A percentile compares a stretch with the other conserved stretches of the same genome.
These are phyloP conservation scores for Colletotrichum liaoningense DNA, from an alignment of 2,329 filamentous ascomycete species.

Conservation along the genomic window DNA sequence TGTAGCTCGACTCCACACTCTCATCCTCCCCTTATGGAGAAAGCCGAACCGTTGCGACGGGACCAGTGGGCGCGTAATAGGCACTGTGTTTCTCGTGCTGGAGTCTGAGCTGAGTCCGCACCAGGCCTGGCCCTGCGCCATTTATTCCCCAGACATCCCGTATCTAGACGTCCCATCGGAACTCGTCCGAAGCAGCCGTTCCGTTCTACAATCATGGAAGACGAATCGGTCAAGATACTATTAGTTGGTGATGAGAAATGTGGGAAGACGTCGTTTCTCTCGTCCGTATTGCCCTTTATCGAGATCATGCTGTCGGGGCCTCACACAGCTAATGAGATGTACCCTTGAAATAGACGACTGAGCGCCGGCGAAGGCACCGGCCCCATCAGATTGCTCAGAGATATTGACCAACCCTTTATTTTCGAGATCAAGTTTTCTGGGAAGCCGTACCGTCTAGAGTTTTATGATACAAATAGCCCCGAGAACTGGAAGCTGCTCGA, in stretches of 20 bases:
- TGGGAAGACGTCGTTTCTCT: conserved; percentile 72
- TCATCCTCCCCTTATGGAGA: conserved; percentile 24
- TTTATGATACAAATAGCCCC: conserved; percentile 69
- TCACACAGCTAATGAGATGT: conserved; percentile 10
- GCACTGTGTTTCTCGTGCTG: not conserved
- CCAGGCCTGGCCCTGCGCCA: conserved; percentile 28
- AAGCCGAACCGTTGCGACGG: conserved; percentile 12
- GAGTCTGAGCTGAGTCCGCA: not conserved
- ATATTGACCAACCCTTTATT: conserved; percentile 70
- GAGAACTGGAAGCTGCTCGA: conserved; percentile 69
- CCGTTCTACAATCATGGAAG: conserved; percentile 52
- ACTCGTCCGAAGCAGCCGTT: not conserved
- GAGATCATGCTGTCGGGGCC: not conserved
- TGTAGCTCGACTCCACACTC: not conserved
- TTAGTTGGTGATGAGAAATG: conserved; percentile 69
- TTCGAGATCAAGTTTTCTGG: conserved; percentile 61
- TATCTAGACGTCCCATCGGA: conserved; percentile 21
- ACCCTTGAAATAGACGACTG: conserved; percentile 57
- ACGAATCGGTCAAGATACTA: conserved; percentile 62
- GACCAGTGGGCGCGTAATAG: not conserved
- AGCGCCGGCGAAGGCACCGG: conserved; percentile 56
- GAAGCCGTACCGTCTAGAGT: conserved; percentile 64
- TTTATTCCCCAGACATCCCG: conserved; percentile 30
- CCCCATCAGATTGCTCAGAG: conserved; percentile 62
- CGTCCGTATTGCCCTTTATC: conserved; percentile 56